Evolutionary conservation across 179 eudicot species (phyloP).

Genomic region (Gypsophila paniculata): DNA sequence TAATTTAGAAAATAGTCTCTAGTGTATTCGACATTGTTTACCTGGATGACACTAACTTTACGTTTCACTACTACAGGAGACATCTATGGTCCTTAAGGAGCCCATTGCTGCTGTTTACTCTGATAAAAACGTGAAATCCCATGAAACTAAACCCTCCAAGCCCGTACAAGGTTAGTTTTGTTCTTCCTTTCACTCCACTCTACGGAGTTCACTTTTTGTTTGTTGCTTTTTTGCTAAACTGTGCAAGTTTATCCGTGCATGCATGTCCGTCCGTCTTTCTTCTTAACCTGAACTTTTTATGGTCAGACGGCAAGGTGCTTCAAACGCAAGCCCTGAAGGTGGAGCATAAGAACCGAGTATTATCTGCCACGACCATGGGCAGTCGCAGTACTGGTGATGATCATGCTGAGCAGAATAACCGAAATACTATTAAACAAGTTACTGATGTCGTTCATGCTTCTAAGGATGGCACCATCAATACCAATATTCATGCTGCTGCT

Average conservation of each 20-base stretch:
- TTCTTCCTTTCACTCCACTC: not conserved
- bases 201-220: not conserved
- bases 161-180: constrained; percentile 15
- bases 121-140: constrained; percentile 31
- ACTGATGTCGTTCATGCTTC: constrained; percentile 28
- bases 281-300: not conserved
- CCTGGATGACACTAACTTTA: not conserved
- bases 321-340: constrained; percentile 14
- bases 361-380: constrained; percentile 25
- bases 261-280: not conserved
- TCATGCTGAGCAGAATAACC: constrained; percentile 32
- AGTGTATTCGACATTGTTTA: not conserved
- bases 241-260: not conserved
- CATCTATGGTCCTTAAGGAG: constrained; percentile 39
- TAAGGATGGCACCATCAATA: not conserved
- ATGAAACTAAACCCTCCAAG: constrained; percentile 4
- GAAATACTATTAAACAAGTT: constrained; percentile 40
- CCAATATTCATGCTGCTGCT: not conserved
- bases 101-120: constrained; percentile 53
- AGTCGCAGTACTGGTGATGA: constrained; percentile 7
- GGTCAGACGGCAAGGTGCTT: constrained; percentile 19
- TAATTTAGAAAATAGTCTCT: not conserved
- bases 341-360: constrained; percentile 33
- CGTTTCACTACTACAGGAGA: constrained; percentile 41
- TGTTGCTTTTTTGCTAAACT: not conserved